Evolutionary conservation across 2,329 filamentous ascomycete genomes (phyloP), one percentile per base, ranked within the genome.

Genomic region (Diplodia corticola): DNA sequence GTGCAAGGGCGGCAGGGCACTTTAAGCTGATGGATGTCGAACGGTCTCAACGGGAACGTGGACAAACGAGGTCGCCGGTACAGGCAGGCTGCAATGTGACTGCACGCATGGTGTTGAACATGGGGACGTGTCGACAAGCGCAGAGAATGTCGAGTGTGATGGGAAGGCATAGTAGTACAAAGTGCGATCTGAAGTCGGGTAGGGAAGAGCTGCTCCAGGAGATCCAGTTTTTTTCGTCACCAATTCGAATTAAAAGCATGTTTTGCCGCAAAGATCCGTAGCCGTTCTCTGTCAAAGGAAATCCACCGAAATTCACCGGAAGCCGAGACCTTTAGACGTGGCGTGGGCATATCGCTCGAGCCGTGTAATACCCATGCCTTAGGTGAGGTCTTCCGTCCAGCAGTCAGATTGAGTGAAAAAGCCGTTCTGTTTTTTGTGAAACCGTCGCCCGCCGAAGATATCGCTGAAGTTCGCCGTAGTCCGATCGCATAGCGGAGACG

Each of bases 131-230:
- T 65, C 64, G 64, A 60, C 53, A 50, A 65, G 48, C 64, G 64
- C 54, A 57, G 54, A 44, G n/a, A 44, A 65, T 60, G 64, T 59
- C 64, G 64, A 50, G 50, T 35, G 24, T 53, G 73, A 72, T 70
- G 73, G 72, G 72, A 75, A 73, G 70, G 75, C 72, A 76, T 78
- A 78, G 74, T 77, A 78, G 76, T 79, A 79, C 77, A 79, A 78
- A 76, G 73, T 71, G 72, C 74, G 77, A 54, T 63, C 49, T 64
- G 63, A 64, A 65, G 63, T 65, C 64, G 64, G 64, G 51, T 57
- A 65, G 46, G 40, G 40, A 35, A 60, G 53, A 65, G 53, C 54
- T 65, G 64, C 46, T 65, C 64, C 64, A 65, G 64, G 54, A 60
- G 64, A 65, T 65, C 64, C 64, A 65, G 64, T 65, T 55, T 65